Percentiles rank a stretch among this genome's conserved stretches.
Conservation (phyloP, 257 asterid genomes). For the Mentha longifolia region DNA sequence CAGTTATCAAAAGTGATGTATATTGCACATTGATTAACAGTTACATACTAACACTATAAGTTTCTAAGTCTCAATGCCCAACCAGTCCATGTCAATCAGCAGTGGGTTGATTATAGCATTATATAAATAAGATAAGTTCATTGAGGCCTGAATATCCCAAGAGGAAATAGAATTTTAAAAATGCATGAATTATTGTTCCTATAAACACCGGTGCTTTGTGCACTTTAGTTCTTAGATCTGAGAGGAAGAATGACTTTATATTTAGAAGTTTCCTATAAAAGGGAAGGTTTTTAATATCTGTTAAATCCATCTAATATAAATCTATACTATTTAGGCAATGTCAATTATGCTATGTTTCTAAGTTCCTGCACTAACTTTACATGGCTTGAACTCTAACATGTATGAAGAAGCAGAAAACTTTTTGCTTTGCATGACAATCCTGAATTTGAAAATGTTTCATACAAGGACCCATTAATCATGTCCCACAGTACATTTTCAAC, state of each 20-base stretch:
- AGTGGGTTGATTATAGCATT: not conserved
- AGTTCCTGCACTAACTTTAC: not conserved
- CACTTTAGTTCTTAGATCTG: not conserved
- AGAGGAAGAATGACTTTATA: not conserved
- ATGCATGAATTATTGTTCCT: not conserved
- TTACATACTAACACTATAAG: not conserved
- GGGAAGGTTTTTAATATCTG: not conserved
- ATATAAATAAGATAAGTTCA: not conserved
- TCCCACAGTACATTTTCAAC: not conserved
- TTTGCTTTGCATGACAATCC: slow-evolving; percentile 7
- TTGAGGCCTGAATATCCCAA: not conserved
- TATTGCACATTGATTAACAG: not conserved
- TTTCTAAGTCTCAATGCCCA: not conserved
- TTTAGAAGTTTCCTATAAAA: too few relatives aligned
- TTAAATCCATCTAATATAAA: slow-evolving; percentile 1
- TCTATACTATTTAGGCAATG: not conserved
- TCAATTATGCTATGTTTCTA: not conserved
- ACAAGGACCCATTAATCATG: slow-evolving; percentile 1
- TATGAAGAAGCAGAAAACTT: not conserved
- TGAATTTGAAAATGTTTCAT: slow-evolving; percentile 10
- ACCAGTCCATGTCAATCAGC: slow-evolving; percentile 3
- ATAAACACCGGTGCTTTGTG: not conserved
- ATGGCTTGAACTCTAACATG: not conserved
- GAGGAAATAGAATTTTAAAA: not conserved
- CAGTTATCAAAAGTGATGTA: not conserved